Base-by-base conservation (phyloP, 805 yeast genomes). In the Cyberlindnera xylosilytica region DNA sequence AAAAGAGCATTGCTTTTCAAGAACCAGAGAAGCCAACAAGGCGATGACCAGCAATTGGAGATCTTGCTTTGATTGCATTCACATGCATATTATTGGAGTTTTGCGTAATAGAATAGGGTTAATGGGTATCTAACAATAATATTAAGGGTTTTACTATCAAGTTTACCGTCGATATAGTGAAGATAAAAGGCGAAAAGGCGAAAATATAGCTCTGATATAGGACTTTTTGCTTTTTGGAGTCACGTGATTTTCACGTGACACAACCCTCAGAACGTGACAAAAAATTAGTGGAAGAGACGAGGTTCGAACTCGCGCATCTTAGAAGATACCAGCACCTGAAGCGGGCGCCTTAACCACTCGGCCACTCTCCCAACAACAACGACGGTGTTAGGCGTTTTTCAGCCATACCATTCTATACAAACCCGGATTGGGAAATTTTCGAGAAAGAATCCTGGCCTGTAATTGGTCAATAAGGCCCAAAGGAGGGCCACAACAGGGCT, bases 271-370 rank as follows among this genome's bases (percentile, higher is more conserved):
- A 29, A 15, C 32, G 30, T 13, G 16, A 29, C n/a, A 47, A 54
- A 53, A 49, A 50, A 46, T 42, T 47, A 47, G 20, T 63, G 68
- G 63, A 66, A 62, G 65, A 65, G 63, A 62, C 61, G 69, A 65
- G 69, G 64, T 64, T 64, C 68, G 69, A 64, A 64, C 69, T 65
- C 69, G 61, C 65, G 69, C 69, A 65, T 65, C 69, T 69, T 44
- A 34, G 68, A 47, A 65, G 70, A 66, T 66, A 66, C 63, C 68
- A 64, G 70, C 65, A 65, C 70, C 70, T 65, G 65, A 65, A 65
- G 64, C 69, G 64, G 67, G 62, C 69, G 69, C 69, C 69, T 65
- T 65, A 64, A 65, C 69, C 69, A 64, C 69, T 65, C 69, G 69
- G 69, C 69, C 69, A 65, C 65, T 62, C 66, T 61, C 69, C 49